Percentiles rank a stretch among this genome's conserved stretches.
phyloP scores from a whole-genome alignment of 495 filamentous ascomycete species.

The Penicillium mononematosum region DNA sequence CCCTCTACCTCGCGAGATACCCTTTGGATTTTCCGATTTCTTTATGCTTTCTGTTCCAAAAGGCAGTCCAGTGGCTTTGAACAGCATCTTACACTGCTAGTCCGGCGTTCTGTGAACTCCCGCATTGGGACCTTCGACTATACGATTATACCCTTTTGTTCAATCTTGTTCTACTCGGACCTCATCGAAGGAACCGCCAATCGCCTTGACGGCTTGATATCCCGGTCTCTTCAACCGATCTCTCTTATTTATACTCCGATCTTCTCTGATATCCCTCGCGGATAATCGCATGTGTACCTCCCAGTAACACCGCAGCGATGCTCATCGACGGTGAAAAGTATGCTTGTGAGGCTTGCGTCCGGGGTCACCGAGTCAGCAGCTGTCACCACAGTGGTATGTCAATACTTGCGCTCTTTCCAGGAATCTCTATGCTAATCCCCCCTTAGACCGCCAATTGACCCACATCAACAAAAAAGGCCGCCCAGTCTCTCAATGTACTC shows the following conservation, averaged over 20 bases:
- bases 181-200: conserved; percentile 35
- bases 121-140: conserved; percentile 38
- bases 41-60: conserved; percentile 17
- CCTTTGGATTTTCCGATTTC: conserved; percentile 25
- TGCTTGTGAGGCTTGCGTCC: conserved; percentile 90
- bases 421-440: conserved; percentile 22
- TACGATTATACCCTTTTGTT: conserved; percentile 45
- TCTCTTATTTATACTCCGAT: conserved; percentile 24
- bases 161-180: conserved; percentile 31
- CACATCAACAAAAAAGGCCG: conserved; percentile 99
- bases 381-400: conserved; percentile 85
- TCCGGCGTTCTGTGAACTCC: conserved; percentile 39
- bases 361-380: conserved; percentile 91
- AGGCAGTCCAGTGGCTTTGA: conserved; percentile 12
- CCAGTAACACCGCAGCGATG: conserved; percentile 56
- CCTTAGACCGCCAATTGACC: conserved; percentile 80
- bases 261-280: conserved; percentile 29
- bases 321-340: conserved; percentile 87
- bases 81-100: conserved; percentile 29
- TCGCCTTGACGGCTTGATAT: conserved; percentile 48
- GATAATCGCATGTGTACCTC: conserved; percentile 48
- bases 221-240: conserved; percentile 28
- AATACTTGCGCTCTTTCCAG: conserved; percentile 7
- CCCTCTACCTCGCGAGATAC: conserved; percentile 13
- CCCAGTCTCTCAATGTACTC: conserved; percentile 96